Evolutionary conservation across 768 basidiomycete species (phyloP).

Genomic region (Phaeolepiota aurea): DNA sequence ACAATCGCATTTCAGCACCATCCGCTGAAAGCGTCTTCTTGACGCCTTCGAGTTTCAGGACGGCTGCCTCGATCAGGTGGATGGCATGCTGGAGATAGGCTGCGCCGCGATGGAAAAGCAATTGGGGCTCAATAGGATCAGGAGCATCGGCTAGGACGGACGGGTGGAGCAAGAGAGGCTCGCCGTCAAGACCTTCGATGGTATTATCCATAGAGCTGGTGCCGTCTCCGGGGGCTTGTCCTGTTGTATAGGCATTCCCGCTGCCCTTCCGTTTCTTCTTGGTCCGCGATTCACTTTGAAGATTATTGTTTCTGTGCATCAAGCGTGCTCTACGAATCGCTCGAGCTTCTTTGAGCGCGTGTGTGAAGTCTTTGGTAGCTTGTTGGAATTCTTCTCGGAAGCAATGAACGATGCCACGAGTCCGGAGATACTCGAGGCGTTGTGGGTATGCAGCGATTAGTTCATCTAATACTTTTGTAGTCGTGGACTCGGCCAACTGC

Average conservation of each 20-base stretch:
- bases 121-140: slow-evolving; percentile 80
- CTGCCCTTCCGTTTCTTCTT: slow-evolving; percentile 49
- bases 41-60: slow-evolving; percentile 65
- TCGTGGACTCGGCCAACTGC: slow-evolving; percentile 80
- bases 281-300: slow-evolving; percentile 23
- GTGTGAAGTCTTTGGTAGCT: slow-evolving; percentile 75
- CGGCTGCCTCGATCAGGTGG: slow-evolving; percentile 62
- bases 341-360: slow-evolving; percentile 73
- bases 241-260: slow-evolving; percentile 34
- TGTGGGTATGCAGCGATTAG: slow-evolving; percentile 70
- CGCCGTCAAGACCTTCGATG: slow-evolving; percentile 43
- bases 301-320: slow-evolving; percentile 38
- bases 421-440: slow-evolving; percentile 77
- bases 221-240: slow-evolving; percentile 63
- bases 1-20: slow-evolving; percentile 70
- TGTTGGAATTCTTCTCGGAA: slow-evolving; percentile 76
- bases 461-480: slow-evolving; percentile 69
- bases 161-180: slow-evolving; percentile 51
- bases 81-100: slow-evolving; percentile 78
- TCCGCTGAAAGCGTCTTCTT: slow-evolving; percentile 50
- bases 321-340: slow-evolving; percentile 57
- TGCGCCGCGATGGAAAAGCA: slow-evolving; percentile 76
- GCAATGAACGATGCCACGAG: slow-evolving; percentile 84
- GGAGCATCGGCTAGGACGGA: slow-evolving; percentile 73
- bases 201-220: slow-evolving; percentile 43